Evolutionary conservation across 257 asterid species (phyloP).

Genomic region (Nicotiana paniculata): DNA sequence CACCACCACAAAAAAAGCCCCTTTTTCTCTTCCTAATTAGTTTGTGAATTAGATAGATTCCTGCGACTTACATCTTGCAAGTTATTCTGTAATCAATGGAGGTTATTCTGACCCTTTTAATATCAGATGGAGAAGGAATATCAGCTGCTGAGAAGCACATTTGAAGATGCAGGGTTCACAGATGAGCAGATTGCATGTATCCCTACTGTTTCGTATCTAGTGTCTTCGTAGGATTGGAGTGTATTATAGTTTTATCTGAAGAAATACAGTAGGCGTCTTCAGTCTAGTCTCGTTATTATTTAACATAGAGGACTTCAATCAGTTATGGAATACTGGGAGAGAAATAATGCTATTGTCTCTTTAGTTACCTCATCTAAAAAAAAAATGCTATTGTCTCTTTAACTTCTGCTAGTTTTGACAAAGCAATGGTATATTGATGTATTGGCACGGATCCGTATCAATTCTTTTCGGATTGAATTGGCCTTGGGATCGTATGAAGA

Average conservation of each 20-base stretch:
- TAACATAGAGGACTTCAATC: background rate
- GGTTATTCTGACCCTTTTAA: background rate
- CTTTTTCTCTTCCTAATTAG: background rate
- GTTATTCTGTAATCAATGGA: background rate
- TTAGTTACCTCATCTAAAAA: no score
- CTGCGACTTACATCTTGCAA: background rate
- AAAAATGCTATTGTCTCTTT: slow-evolving; percentile 19
- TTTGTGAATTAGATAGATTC: background rate
- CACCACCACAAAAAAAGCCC: no score
- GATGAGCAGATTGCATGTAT: slow-evolving; percentile 56
- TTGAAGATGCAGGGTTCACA: slow-evolving; percentile 39
- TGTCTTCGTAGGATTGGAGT: background rate
- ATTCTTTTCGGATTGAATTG: slow-evolving; percentile 79
- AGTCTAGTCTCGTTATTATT: background rate
- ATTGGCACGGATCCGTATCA: slow-evolving; percentile 75
- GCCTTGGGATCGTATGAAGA: slow-evolving; percentile 65
- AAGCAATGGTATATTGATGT: slow-evolving; percentile 69
- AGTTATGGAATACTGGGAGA: background rate
- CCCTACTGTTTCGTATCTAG: slow-evolving; percentile 25
- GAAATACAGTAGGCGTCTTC: background rate
- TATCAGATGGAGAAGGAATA: slow-evolving; percentile 61
- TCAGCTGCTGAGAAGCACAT: slow-evolving; percentile 43
- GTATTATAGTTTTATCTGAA: background rate
- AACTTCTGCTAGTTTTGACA: slow-evolving; percentile 64
- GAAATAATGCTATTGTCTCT: no score